Evolutionary conservation across 2,329 filamentous ascomycete species (phyloP), one percentile per base, ranked within the genome.

Genomic region (Raffaelea arxii): DNA sequence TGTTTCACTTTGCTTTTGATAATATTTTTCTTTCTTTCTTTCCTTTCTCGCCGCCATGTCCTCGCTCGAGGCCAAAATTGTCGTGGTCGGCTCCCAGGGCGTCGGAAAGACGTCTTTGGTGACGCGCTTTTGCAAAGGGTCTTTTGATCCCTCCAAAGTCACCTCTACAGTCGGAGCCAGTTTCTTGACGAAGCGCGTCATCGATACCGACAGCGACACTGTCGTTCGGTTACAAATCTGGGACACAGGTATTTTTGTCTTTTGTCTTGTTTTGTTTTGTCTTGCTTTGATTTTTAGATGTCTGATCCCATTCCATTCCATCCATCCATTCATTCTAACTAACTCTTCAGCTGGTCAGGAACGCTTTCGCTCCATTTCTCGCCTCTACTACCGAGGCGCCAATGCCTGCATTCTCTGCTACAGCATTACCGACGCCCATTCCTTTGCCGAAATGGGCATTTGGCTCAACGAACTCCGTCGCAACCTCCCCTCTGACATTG

Each of bases 361-460:
- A 69, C 81, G 91, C 47, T 98, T 97, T 64, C 81, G 91, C 56
- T 90, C 85, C 51, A 97, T 98, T 59, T 94, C 88, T 10, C 84
- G 90, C 47, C 79, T 98, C 46, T 97, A 97, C 72, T 98, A 98
- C 68, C 84, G 91, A 59, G 90, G 90, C 61, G 91, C 91, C 51
- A 91, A 95, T 61, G 90, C 90, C 49, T 92, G 87, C 58, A 87
- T 96, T 50, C 77, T 96, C 41, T 95, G 90, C 74, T 96, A 96
- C 70, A 86, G 86, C 69, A 94, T 96, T 62, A 94, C 89, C 50
- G 84, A 90, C 63, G 82, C 84, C 51, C 70, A 80, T 56, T 92
- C 86, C 50, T 96, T 95, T 63, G 76, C 80, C 56, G 88, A 96
- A 65, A 95, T 96, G 88, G 88, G 87, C 58, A 77, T 84, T 47